Evolutionary conservation across 1,284 basidiomycete species (phyloP).

Genomic region (Tilletia walkeri): DNA sequence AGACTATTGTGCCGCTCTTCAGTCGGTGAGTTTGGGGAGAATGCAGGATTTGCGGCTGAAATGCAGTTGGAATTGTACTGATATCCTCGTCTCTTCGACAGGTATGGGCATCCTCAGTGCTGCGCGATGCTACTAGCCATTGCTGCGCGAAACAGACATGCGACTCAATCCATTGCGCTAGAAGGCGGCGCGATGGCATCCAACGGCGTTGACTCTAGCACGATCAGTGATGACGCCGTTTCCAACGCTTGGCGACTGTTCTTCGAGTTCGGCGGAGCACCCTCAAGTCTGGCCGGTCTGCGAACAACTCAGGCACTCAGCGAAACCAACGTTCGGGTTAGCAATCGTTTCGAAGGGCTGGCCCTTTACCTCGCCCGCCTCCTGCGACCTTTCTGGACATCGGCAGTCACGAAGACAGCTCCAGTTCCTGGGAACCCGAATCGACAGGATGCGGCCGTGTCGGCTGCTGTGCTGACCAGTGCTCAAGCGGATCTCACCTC

Average conservation of each 20-base stretch:
- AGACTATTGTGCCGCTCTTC: conserved; percentile 51
- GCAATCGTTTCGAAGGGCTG: conserved; percentile 79
- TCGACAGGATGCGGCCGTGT: conserved; percentile 17
- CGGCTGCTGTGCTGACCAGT: conserved; percentile 28
- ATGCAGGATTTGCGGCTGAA: no score
- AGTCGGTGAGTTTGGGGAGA: conserved; percentile 31
- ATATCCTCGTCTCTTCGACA: conserved; percentile 6
- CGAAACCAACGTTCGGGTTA: conserved; percentile 73
- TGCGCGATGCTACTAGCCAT: conserved; percentile 83
- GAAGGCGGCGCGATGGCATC: conserved; percentile 12
- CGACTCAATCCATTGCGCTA: conserved; percentile 19
- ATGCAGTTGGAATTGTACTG: no score
- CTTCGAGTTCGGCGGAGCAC: conserved; percentile 36
- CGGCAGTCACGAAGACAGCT: conserved; percentile 57
- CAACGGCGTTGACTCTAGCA: conserved; percentile 18
- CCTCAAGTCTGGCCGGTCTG: conserved; percentile 13
- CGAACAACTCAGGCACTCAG: conserved; percentile 18
- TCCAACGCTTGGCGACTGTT: conserved; percentile 41
- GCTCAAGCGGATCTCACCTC: conserved; percentile 39
- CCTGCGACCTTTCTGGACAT: conserved; percentile 80
- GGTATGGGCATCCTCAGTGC: conserved; percentile 81
- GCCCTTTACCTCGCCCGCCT: conserved; percentile 82
- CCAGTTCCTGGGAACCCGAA: conserved; percentile 52
- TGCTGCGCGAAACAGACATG: conserved; percentile 58
- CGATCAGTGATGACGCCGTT: conserved; percentile 44